A percentile compares a stretch with the other conserved stretches of the same genome.
phyloP scores from a whole-genome alignment of 2,329 filamentous ascomycete species.

The Colletotrichum melonis region DNA sequence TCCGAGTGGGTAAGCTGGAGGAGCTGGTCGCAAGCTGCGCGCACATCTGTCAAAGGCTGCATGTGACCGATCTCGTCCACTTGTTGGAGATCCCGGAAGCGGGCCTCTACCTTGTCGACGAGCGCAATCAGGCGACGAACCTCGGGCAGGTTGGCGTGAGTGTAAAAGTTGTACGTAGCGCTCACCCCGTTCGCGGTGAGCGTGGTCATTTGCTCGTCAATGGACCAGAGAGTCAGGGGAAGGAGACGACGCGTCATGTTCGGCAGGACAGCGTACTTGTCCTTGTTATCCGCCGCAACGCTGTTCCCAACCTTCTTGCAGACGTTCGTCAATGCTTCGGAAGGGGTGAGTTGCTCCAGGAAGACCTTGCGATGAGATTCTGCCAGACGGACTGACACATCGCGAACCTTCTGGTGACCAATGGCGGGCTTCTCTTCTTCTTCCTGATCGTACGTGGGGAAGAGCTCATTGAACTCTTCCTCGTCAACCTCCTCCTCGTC shows the following conservation, averaged over 20 bases:
- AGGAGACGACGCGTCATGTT: slow-evolving; percentile 67
- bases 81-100: slow-evolving; percentile 78
- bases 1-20: slow-evolving; percentile 82
- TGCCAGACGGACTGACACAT: slow-evolving; percentile 71
- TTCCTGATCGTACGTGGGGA: slow-evolving; percentile 79
- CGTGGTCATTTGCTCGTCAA: slow-evolving; percentile 69
- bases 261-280: slow-evolving; percentile 42
- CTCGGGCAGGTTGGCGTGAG: slow-evolving; percentile 80
- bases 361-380: slow-evolving; percentile 69
- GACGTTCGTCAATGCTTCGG: slow-evolving; percentile 56
- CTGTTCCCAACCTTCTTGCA: slow-evolving; percentile 56
- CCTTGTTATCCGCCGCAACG: slow-evolving; percentile 43
- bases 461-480: slow-evolving; percentile 82
- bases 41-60: slow-evolving; percentile 82
- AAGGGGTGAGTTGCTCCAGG: slow-evolving; percentile 52
- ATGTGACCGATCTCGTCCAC: slow-evolving; percentile 76
- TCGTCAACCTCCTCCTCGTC: slow-evolving; percentile 80
- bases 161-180: slow-evolving; percentile 87
- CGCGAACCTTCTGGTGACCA: slow-evolving; percentile 57
- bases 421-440: slow-evolving; percentile 48
- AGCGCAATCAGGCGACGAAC: slow-evolving; percentile 78
- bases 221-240: slow-evolving; percentile 71
- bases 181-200: slow-evolving; percentile 50
- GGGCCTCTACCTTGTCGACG: slow-evolving; percentile 74
- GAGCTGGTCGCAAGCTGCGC: slow-evolving; percentile 79